Conservation (phyloP, 768 basidiomycete genomes). For the Ramaria rubella region DNA sequence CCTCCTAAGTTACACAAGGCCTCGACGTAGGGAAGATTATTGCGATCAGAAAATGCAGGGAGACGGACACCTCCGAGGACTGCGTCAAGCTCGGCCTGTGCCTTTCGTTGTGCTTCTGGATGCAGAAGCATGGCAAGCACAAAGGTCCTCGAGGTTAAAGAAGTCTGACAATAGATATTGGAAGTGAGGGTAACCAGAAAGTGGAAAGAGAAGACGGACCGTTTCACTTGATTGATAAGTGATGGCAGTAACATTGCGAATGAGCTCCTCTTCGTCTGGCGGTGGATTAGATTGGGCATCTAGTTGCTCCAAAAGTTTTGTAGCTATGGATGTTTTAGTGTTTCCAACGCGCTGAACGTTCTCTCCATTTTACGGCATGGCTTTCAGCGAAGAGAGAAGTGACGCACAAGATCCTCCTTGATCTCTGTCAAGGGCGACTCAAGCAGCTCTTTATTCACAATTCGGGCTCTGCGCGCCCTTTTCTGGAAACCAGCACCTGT, state of each 20-base stretch:
- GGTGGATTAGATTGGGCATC: background rate
- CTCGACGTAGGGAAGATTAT: constrained; percentile 9
- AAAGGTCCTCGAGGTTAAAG: constrained; percentile 15
- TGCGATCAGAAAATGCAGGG: constrained; percentile 9
- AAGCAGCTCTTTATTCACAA: background rate
- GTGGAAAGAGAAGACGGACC: background rate
- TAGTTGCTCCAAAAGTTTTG: background rate
- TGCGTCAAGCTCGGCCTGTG: constrained; percentile 12
- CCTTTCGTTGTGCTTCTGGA: constrained; percentile 13
- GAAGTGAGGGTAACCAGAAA: background rate
- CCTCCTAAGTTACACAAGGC: constrained; percentile 11
- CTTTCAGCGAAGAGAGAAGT: background rate
- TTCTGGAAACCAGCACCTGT: background rate
- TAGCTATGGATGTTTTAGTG: background rate
- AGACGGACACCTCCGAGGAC: constrained; percentile 12
- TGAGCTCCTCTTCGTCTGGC: background rate
- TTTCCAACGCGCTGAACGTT: background rate
- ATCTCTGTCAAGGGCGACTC: background rate
- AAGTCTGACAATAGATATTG: background rate
- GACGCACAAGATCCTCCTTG: background rate
- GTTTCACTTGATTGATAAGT: constrained; percentile 1
- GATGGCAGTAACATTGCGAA: background rate
- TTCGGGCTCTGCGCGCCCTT: background rate
- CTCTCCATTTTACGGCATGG: too few relatives aligned
- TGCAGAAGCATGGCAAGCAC: constrained; percentile 16